Evolutionary conservation across 2,329 filamentous ascomycete genomes (phyloP), one percentile per base, ranked within the genome.

Genomic region (Trichocomaceae sp.): DNA sequence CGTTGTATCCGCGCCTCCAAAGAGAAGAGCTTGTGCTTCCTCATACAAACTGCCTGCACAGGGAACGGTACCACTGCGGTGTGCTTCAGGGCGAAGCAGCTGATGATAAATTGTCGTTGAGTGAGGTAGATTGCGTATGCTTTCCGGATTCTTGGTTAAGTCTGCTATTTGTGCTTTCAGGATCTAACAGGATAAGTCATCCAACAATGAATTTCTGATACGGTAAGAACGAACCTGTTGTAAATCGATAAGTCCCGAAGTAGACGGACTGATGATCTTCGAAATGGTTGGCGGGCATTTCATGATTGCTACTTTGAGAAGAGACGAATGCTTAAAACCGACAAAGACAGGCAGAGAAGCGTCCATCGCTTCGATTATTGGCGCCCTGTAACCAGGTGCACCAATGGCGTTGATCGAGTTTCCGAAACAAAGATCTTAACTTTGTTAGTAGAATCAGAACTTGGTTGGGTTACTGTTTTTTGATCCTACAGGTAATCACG

Each of bases 1-100:
- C 5, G 71, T 69, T 0, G 76, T 78, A 54, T 78, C 75, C 12
- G 68, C 68, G 13, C 76, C 77, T 7, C 69, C 76, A 58, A 77
- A 77, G 58, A 79, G 66, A 49, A 79, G 64, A 0, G 72, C 70
- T 59, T 73, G 70, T 1, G 69, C 70, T 64, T 79, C 77, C 17
- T 78, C 73, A 45, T 71, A 73, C 2, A 78, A 60, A 61, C 51
- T 68, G 60, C 35, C 64, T 5, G 64, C 50, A 2, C 61, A 64
- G 5, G 71, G 69, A 1, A 70, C 61, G 0, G 57, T 65, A 23
- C 67, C 64, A 51, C 62, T 63, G n/a, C 64, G 63, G 56, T 67
- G 59, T 9, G 63, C 62, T 5, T 67, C 60, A 0, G 61, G 61
- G n/a, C 63, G 62, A 2, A 73, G 56, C 6, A 73, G 57, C 4